A percentile compares a stretch with the other conserved stretches of the same genome.
These are phyloP conservation scores for Hawksworthiomyces lignivorus DNA, from an alignment of 2,329 filamentous ascomycete genomes.

Conservation along the genomic window DNA sequence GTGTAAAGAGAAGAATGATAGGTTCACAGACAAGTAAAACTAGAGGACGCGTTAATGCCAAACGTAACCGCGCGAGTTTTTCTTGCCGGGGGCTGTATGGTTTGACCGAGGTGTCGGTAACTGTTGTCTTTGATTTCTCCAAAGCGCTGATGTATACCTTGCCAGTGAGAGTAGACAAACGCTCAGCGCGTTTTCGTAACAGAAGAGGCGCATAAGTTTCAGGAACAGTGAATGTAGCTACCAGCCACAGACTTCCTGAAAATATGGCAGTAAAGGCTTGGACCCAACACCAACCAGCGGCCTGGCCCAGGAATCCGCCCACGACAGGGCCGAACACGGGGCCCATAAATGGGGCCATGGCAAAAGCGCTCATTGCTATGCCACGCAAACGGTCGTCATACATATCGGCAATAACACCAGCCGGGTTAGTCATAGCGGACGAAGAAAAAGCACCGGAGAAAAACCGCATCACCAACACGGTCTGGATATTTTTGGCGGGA, in stretches of 20 bases:
- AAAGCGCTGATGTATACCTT: too few relatives aligned
- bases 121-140: too few relatives aligned
- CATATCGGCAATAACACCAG: slow-evolving; percentile 57
- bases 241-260: too few relatives aligned
- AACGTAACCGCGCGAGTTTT: too few relatives aligned
- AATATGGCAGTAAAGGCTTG: too few relatives aligned
- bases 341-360: slow-evolving; percentile 75
- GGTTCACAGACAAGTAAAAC: slow-evolving; percentile 40
- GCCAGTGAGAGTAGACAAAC: too few relatives aligned
- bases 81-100: too few relatives aligned
- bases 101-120: too few relatives aligned
- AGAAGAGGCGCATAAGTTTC: neutral
- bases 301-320: slow-evolving; percentile 55
- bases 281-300: slow-evolving; percentile 49
- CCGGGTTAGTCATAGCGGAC: slow-evolving; percentile 53
- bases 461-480: slow-evolving; percentile 59
- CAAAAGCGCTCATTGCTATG: slow-evolving; percentile 56
- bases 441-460: slow-evolving; percentile 55
- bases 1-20: slow-evolving; percentile 55
- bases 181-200: neutral
- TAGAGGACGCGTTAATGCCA: neutral
- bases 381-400: slow-evolving; percentile 48
- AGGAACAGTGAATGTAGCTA: too few relatives aligned
- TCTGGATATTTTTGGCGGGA: slow-evolving; percentile 37
- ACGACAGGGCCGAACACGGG: slow-evolving; percentile 35